These are phyloP conservation scores for Colletotrichum viniferum DNA, from an alignment of 2,329 filamentous ascomycete species.

Conservation along the genomic window DNA sequence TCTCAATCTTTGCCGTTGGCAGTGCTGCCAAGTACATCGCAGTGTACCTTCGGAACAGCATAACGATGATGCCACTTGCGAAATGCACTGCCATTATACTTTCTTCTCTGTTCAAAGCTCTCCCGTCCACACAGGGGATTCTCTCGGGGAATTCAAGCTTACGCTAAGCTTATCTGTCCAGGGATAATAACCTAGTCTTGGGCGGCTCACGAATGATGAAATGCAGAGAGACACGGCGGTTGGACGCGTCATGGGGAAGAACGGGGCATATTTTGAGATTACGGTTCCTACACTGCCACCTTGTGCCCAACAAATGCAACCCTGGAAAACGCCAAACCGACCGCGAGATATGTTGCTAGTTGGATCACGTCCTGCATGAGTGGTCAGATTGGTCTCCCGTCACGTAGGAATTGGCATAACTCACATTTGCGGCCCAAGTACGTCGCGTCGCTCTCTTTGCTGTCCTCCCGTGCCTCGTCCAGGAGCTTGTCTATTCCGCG, in stretches of 20 bases:
- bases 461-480: conserved; percentile 87
- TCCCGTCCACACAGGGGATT: background rate
- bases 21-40: background rate
- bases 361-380: background rate
- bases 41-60: background rate
- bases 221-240: background rate
- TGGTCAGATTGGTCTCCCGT: background rate
- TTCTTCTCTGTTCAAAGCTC: background rate
- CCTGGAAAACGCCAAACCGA: background rate
- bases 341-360: background rate
- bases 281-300: conserved; percentile 9
- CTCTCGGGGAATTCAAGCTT: background rate
- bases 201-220: background rate
- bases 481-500: conserved; percentile 92
- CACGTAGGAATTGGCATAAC: conserved; percentile 3
- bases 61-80: background rate
- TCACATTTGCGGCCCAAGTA: conserved; percentile 48
- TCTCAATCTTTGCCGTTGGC: background rate
- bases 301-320: conserved; percentile 6
- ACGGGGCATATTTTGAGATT: conserved; percentile 6
- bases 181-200: background rate
- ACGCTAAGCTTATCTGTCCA: background rate
- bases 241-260: conserved; percentile 12
- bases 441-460: conserved; percentile 80
- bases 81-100: background rate